Evolutionary conservation across 352 stramenopile species (phyloP), one percentile per base, ranked within the genome.

Genomic region (Phytophthora crassamura): DNA sequence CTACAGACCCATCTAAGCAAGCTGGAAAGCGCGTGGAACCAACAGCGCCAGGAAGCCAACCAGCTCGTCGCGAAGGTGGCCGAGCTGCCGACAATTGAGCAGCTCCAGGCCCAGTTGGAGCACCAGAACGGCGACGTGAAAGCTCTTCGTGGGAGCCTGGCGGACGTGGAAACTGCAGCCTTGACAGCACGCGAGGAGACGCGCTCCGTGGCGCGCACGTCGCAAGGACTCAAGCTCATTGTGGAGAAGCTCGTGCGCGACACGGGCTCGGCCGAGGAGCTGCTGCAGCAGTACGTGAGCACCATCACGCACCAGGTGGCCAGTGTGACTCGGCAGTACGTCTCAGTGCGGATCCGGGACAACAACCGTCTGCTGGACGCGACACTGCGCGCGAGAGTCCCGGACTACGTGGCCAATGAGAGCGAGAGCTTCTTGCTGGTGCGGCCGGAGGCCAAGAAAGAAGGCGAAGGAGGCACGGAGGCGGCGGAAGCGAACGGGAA

Each of bases 291-390:
- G 64, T 93, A 93, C 53, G 84, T 94, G 62, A 90, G 84, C 51
- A 91, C 84, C 18, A 93, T 94, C 52, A 93, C 86, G 40, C 84
- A 94, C 56, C 86, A 94, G 48, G 86, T 94, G 22, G 86, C 86
- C 56, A 91, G 82, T 58, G 82, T 93, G 46, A 94, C 86, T 20
- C 76, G 86, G 30, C 80, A 93, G 56, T 93, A 93, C 59, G 84
- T 94, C 8, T 88, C 77, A 7, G 81, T 91, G 48, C 83, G 83
- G 30, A 92, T 94, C 45, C 83, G 82, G 49, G 85, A 94, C 59
- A 94, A 94, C 65, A 94, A 93, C 47, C 81, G 85, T 2, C 65
- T 93, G 51, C 69, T 93, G 28, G 85, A 93, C 47, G 82, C 84
- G 25, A 90, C 82, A n/a, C 46, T 93, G 38, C 82, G 82, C 8